A percentile compares a stretch with the other conserved stretches of the same genome.
Evolutionary conservation across 345 rosid genomes (phyloP).

Genomic region (Punica granatum): DNA sequence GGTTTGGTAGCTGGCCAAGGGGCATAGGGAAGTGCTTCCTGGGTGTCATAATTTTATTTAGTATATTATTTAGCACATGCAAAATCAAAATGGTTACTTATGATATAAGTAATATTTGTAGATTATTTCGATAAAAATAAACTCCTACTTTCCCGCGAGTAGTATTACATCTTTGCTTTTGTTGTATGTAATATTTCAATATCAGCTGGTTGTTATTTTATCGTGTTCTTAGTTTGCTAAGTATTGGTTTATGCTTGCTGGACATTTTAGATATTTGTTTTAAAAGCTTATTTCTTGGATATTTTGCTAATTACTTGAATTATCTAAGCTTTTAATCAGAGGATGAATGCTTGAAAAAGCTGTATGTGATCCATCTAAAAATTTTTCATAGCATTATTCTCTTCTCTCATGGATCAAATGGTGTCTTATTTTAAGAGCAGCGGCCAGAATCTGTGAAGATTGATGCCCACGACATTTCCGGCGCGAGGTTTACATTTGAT

Average conservation of each 20-base stretch:
- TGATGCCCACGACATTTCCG: slow-evolving; percentile 78
- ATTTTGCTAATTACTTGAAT: not conserved
- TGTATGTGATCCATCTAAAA: not conserved
- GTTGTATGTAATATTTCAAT: not conserved
- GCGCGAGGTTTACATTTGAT: slow-evolving; percentile 56
- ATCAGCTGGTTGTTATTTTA: not conserved
- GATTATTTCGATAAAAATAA: not conserved
- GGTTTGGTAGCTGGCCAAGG: no score
- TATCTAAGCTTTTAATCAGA: not conserved
- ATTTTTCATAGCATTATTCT: not conserved
- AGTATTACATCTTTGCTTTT: not conserved
- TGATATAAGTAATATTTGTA: not conserved
- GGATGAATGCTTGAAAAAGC: not conserved
- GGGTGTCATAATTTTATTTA: not conserved
- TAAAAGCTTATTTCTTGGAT: not conserved
- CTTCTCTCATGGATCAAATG: not conserved
- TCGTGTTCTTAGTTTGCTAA: not conserved
- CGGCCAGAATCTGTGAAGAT: slow-evolving; percentile 83
- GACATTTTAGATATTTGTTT: not conserved
- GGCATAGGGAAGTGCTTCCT: not conserved
- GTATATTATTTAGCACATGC: not conserved
- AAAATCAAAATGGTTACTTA: not conserved
- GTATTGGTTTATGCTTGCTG: not conserved
- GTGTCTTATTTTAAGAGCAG: slow-evolving; percentile 31
- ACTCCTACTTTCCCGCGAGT: not conserved